These are phyloP conservation scores for Pseudocercospora fijiensis DNA, from an alignment of 2,329 filamentous ascomycete species.

Conservation along the genomic window DNA sequence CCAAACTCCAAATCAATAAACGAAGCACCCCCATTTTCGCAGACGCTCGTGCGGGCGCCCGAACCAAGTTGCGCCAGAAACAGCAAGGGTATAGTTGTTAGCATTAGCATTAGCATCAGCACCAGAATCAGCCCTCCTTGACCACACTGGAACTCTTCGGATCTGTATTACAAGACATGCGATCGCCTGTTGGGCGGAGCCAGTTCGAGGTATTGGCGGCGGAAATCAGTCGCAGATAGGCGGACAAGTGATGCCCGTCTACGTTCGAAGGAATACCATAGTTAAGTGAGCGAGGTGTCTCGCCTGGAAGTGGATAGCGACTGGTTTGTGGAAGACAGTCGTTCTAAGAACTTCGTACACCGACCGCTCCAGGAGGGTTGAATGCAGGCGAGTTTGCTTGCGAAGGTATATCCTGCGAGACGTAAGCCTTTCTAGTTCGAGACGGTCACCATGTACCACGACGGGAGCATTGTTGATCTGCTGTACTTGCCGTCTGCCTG, in stretches of 20 bases:
- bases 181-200: not conserved
- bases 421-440: slow-evolving; percentile 12
- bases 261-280: not conserved
- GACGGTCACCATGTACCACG: not conserved
- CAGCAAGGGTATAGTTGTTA: slow-evolving; percentile 8
- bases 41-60: not conserved
- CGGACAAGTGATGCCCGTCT: not conserved
- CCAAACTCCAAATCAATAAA: not conserved
- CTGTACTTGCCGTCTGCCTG: slow-evolving; percentile 5
- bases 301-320: not conserved
- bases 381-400: slow-evolving; percentile 24
- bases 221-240: not conserved
- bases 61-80: not conserved
- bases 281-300: not conserved
- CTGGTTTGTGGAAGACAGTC: not conserved
- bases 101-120: slow-evolving; percentile 1
- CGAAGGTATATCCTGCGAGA: slow-evolving; percentile 23
- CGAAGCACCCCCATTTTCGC: not conserved
- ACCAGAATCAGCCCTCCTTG: not conserved
- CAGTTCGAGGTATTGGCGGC: not conserved
- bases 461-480: not conserved
- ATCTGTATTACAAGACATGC: not conserved
- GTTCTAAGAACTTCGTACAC: slow-evolving; percentile 21
- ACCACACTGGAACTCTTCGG: slow-evolving; percentile 2
- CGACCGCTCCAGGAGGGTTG: slow-evolving; percentile 21